Base-by-base conservation (phyloP, 768 basidiomycete species). In the Suillus paluster region DNA sequence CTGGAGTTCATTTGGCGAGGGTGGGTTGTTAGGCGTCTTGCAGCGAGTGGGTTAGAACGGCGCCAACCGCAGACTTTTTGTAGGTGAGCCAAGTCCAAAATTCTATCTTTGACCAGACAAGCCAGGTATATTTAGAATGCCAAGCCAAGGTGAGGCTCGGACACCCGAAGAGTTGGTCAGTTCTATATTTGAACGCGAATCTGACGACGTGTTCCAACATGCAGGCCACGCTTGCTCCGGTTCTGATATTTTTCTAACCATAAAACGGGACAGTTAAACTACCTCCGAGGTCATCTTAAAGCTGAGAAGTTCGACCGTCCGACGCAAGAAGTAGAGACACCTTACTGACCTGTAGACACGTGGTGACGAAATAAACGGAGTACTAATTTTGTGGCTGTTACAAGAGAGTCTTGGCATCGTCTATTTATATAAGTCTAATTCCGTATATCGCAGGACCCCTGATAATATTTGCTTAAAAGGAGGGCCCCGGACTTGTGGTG, bases 61-160 rank as follows among this genome's bases (percentile, higher is more conserved):
- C 45, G 56, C 56, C 68, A 65, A 64, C 63, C 64, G 67, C 64
- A 69, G 61, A 68, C 69, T 73, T 75, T 73, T 79, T 80, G 77
- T 78, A 78, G 75, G 70, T 67, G 70, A 73, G 80, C 79, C 79
- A 79, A 80, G 79, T 75, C 66, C 69, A 77, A 76, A 70, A 66
- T 72, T 77, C 79, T 80, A 80, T 80, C 79, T 80, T 80, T 80
- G 78, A 75, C 66, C 67, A 70, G 69, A 67, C 63, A 72, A 60
- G 70, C 63, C 36, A 19, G 59, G 73, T 78, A 80, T 71, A 75
- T 71, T 77, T 80, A 80, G 79, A 75, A 75, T 68, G 78, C 78
- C 78, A 79, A 79, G 78, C 76, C 71, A 73, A 76, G 60, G 71
- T 67, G 74, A 77, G 74, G 74, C 74, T 71, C 68, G 53, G 73